Evolutionary conservation across 805 yeast genomes (phyloP).

Genomic region (Ogataea saltuana): DNA sequence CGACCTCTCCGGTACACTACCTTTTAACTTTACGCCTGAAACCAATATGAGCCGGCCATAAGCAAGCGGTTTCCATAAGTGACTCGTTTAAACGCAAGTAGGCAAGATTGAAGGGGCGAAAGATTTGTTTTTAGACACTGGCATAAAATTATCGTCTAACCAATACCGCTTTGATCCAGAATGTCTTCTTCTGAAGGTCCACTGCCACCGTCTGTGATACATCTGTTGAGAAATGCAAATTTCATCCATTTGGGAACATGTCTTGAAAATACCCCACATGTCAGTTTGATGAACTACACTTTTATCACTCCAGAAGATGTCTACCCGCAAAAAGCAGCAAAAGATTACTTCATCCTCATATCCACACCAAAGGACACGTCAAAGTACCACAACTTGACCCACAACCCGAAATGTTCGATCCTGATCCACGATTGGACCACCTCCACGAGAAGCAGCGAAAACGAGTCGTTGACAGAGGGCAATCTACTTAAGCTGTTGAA

Average conservation of each 20-base stretch:
- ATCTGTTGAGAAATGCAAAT: constrained; percentile 58
- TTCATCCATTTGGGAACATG: constrained; percentile 87
- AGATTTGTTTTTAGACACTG: no score
- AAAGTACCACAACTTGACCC: constrained; percentile 66
- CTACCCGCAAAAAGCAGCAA: constrained; percentile 21
- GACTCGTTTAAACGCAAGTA: no score
- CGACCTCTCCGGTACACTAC: no score
- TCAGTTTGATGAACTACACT: constrained; percentile 88
- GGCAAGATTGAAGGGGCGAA: no score
- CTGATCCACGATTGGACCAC: constrained; percentile 91
- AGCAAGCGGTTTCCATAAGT: no score
- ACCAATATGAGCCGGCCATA: no score
- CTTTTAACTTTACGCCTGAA: no score
- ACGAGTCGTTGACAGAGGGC: constrained; percentile 17
- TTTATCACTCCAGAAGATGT: constrained; percentile 49
- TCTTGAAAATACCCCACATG: constrained; percentile 69
- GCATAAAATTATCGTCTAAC: no score
- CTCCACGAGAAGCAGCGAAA: constrained; percentile 24
- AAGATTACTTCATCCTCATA: constrained; percentile 55
- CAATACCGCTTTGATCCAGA: no score
- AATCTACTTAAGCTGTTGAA: constrained; percentile 60
- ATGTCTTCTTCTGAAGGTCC: constrained; percentile 23
- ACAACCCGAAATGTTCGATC: constrained; percentile 77
- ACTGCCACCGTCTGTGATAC: constrained; percentile 37
- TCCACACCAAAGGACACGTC: constrained; percentile 72